These are phyloP conservation scores for Penicillium sp. DNA, from an alignment of 2,329 filamentous ascomycete genomes.

Conservation along the genomic window DNA sequence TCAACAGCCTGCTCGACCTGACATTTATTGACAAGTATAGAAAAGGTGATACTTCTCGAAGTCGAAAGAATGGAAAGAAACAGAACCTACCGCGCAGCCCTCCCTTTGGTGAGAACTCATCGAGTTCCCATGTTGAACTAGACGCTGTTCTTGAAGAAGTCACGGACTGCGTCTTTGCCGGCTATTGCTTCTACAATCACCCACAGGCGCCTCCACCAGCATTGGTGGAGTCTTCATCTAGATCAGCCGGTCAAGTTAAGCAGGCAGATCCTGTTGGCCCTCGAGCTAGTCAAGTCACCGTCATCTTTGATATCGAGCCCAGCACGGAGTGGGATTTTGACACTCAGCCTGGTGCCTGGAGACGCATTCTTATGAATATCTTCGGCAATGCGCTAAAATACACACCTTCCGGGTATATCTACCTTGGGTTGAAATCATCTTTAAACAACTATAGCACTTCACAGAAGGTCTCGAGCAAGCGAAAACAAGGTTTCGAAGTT, in stretches of 20 bases:
- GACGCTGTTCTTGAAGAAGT: slow-evolving; percentile 31
- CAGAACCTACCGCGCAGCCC: not conserved
- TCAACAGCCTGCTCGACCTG: slow-evolving; percentile 42
- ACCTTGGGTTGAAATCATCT: slow-evolving; percentile 36
- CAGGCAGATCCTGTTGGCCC: slow-evolving; percentile 8
- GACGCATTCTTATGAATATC: slow-evolving; percentile 53
- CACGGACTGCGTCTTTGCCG: slow-evolving; percentile 30
- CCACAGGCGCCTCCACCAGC: slow-evolving; percentile 16
- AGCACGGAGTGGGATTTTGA: slow-evolving; percentile 47
- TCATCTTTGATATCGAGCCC: slow-evolving; percentile 47
- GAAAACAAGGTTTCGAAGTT: slow-evolving; percentile 14
- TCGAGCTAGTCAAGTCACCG: slow-evolving; percentile 16
- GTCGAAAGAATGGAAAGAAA: not conserved
- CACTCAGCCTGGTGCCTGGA: slow-evolving; percentile 52
- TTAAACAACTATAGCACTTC: slow-evolving; percentile 22
- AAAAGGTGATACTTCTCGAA: slow-evolving; percentile 1
- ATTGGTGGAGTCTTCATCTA: slow-evolving; percentile 13
- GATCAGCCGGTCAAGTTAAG: slow-evolving; percentile 10
- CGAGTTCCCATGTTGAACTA: slow-evolving; percentile 15
- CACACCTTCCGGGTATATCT: slow-evolving; percentile 46
- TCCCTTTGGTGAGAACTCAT: not conserved
- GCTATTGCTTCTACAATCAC: slow-evolving; percentile 28
- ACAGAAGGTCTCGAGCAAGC: slow-evolving; percentile 23
- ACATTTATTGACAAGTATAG: slow-evolving; percentile 27
- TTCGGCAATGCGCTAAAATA: slow-evolving; percentile 56